phyloP scores from a whole-genome alignment of 106 monocot species.

The Dendrobium catenatum region DNA sequence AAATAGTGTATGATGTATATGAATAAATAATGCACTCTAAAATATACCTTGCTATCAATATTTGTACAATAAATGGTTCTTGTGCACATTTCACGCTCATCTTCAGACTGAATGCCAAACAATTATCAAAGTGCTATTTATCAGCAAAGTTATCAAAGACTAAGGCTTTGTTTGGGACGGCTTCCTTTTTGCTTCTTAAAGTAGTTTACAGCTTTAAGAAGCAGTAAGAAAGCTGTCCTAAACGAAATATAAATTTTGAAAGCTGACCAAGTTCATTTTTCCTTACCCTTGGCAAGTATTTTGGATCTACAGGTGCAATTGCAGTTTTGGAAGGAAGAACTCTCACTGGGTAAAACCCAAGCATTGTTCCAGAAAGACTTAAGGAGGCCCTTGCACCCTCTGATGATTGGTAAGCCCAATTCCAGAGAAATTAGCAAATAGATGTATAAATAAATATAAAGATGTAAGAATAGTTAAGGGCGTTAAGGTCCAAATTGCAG shows the following conservation, averaged over 20 bases:
- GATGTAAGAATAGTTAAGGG: neutral
- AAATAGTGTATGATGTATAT: neutral
- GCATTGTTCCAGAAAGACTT: constrained; percentile 39
- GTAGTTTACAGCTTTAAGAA: no score
- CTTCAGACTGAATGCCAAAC: constrained; percentile 29
- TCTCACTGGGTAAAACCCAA: constrained; percentile 48
- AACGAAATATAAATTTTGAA: neutral
- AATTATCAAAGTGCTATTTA: neutral
- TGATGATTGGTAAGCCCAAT: constrained; percentile 9
- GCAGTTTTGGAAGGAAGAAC: constrained; percentile 57
- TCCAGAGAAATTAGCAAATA: neutral
- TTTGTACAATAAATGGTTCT: constrained; percentile 54
- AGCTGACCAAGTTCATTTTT: neutral
- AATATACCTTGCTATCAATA: constrained; percentile 41
- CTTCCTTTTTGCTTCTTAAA: no score
- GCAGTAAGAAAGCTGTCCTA: no score
- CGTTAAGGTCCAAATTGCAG: neutral
- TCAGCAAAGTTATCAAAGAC: neutral
- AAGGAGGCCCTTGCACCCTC: constrained; percentile 41
- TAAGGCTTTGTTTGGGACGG: no score
- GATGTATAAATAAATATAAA: neutral
- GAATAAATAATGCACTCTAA: neutral
- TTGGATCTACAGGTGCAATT: constrained; percentile 44
- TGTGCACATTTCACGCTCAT: constrained; percentile 48
- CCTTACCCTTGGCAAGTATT: constrained; percentile 34